phyloP scores from a whole-genome alignment of 2,329 filamentous ascomycete species.

The Aspergillus fischeri region DNA sequence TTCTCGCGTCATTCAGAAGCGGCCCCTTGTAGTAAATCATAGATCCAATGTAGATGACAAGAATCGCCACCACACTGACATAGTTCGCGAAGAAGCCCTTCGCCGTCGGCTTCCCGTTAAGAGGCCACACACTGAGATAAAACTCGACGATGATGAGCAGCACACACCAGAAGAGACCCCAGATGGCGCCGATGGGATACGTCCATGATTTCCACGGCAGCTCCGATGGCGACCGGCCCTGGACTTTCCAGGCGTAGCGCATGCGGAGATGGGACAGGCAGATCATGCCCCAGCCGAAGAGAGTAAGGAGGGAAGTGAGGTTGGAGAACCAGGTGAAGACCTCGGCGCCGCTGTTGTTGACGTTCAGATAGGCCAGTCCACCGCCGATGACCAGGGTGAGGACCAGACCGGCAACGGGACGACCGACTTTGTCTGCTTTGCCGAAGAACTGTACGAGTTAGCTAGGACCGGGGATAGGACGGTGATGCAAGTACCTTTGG shows the following conservation, averaged over 20 bases:
- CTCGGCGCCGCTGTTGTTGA: constrained; percentile 36
- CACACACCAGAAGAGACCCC: constrained; percentile 43
- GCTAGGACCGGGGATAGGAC: not conserved
- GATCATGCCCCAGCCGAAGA: constrained; percentile 45
- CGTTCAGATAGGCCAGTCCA: constrained; percentile 43
- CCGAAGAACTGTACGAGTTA: constrained; percentile 17
- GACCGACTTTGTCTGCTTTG: constrained; percentile 33
- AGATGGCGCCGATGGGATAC: constrained; percentile 43
- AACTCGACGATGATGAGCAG: constrained; percentile 46
- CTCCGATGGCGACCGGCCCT: constrained; percentile 34
- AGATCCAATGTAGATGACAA: constrained; percentile 41
- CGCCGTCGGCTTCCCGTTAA: constrained; percentile 31
- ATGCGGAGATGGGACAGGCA: constrained; percentile 44
- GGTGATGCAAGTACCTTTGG: constrained; percentile 23
- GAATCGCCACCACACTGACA: constrained; percentile 41
- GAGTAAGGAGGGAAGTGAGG: constrained; percentile 43
- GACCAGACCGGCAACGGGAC: constrained; percentile 51
- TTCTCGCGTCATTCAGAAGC: constrained; percentile 30
- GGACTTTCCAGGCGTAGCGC: constrained; percentile 39
- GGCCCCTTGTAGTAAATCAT: constrained; percentile 38
- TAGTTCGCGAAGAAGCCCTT: constrained; percentile 47
- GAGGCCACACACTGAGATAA: constrained; percentile 46
- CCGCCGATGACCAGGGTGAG: constrained; percentile 67
- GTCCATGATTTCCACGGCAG: constrained; percentile 45
- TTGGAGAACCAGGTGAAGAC: constrained; percentile 49